These are phyloP conservation scores for Pleurotus tuber-regium DNA, from an alignment of 768 basidiomycete species.

Conservation along the genomic window DNA sequence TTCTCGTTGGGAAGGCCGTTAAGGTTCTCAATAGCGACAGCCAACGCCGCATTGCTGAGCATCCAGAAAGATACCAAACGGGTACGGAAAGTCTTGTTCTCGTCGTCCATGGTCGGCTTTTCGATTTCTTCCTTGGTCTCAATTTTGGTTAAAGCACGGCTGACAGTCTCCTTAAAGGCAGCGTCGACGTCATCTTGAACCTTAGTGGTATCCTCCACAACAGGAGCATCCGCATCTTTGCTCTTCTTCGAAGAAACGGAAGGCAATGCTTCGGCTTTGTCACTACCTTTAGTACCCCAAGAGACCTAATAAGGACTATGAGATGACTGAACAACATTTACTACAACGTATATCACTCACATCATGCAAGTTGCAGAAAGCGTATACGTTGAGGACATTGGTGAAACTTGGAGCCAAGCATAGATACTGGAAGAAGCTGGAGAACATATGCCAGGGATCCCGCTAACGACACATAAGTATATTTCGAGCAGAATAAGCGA, in stretches of 20 bases:
- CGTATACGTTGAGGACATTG: conserved; percentile 94
- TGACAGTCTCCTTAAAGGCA: conserved; percentile 80
- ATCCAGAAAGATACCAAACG: conserved; percentile 76
- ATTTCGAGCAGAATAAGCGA: neutral
- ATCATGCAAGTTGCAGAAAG: conserved; percentile 96
- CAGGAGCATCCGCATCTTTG: conserved; percentile 57
- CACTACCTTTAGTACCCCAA: conserved; percentile 95
- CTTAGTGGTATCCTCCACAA: conserved; percentile 74
- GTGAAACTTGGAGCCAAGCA: conserved; percentile 91
- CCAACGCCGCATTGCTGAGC: conserved; percentile 62
- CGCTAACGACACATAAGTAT: conserved; percentile 42
- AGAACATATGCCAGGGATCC: conserved; percentile 98
- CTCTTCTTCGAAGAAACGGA: conserved; percentile 58
- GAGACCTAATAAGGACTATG: conserved; percentile 51
- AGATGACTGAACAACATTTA: neutral
- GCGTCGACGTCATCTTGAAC: conserved; percentile 79
- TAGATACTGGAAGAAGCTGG: conserved; percentile 89
- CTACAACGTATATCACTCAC: conserved; percentile 37
- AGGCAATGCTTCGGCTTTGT: conserved; percentile 86
- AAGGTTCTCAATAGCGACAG: conserved; percentile 74
- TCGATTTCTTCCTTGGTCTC: conserved; percentile 46
- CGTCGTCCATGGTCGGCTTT: conserved; percentile 74
- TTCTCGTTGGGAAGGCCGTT: conserved; percentile 51
- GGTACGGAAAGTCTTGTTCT: conserved; percentile 83
- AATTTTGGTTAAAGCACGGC: conserved; percentile 67